Evolutionary conservation across 2,329 filamentous ascomycete genomes (phyloP).

Genomic region (Cladosporium colombiae): DNA sequence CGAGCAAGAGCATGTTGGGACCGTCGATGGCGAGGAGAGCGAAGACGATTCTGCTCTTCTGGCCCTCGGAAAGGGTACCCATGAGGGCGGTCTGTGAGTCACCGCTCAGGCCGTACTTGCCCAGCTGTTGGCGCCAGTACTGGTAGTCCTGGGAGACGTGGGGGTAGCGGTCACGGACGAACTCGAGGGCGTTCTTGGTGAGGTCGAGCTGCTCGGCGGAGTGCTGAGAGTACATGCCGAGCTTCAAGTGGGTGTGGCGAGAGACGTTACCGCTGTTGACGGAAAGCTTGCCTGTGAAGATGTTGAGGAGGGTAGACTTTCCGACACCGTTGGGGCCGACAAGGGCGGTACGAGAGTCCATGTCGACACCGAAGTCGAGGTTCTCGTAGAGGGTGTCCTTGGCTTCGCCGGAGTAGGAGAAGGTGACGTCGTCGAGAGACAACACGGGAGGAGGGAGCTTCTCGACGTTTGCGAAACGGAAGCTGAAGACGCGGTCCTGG

Average conservation of each 20-base stretch:
- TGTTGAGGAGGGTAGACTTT: constrained; percentile 91
- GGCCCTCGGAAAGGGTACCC: constrained; percentile 95
- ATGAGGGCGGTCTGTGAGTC: constrained; percentile 95
- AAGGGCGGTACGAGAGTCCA: constrained; percentile 96
- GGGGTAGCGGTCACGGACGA: constrained; percentile 92
- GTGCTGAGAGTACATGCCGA: constrained; percentile 97
- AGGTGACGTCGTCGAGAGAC: constrained; percentile 95
- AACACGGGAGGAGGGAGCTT: constrained; percentile 98
- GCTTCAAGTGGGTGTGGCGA: constrained; percentile 96
- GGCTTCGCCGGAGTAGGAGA: constrained; percentile 89
- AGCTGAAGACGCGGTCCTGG: constrained; percentile 86
- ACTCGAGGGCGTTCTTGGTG: constrained; percentile 96
- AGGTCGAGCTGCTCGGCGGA: constrained; percentile 97
- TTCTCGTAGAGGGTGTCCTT: constrained; percentile 95
- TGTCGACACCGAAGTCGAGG: constrained; percentile 97
- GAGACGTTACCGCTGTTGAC: constrained; percentile 80
- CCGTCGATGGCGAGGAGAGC: constrained; percentile 91
- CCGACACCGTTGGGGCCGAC: constrained; percentile 99
- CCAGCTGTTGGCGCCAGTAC: constrained; percentile 98
- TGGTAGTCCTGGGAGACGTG: constrained; percentile 94
- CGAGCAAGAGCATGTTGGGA: constrained; percentile 96
- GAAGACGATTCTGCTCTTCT: constrained; percentile 98
- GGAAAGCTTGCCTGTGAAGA: constrained; percentile 94
- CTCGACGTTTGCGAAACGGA: constrained; percentile 97
- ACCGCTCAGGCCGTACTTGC: constrained; percentile 88